These are phyloP conservation scores for Myriosclerotinia curreyana DNA, from an alignment of 2,329 filamentous ascomycete species.

Conservation along the genomic window DNA sequence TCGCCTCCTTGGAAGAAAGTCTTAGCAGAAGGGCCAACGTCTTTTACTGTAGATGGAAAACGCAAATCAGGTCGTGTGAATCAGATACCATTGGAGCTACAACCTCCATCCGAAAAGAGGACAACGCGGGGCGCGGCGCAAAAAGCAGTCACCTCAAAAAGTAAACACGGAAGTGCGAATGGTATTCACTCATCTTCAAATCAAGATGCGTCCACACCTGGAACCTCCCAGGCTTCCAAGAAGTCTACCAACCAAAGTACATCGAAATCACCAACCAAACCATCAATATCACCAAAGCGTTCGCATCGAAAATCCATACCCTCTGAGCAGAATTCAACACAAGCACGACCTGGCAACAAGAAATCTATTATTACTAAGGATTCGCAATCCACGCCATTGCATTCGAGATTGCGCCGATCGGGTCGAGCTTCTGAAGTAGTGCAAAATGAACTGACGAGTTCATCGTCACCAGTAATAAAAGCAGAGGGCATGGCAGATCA, in stretches of 20 bases:
- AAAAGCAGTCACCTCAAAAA: constrained; percentile 34
- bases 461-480: constrained; percentile 23
- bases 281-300: constrained; percentile 34
- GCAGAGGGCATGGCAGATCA: constrained; percentile 27
- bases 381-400: constrained; percentile 28
- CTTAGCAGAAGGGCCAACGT: constrained; percentile 80
- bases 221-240: constrained; percentile 29
- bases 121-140: constrained; percentile 49
- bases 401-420: constrained; percentile 31
- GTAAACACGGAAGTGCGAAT: constrained; percentile 32
- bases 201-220: constrained; percentile 27
- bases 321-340: constrained; percentile 31
- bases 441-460: constrained; percentile 26
- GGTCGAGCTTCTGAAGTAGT: constrained; percentile 29
- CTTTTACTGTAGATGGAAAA: constrained; percentile 71
- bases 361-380: constrained; percentile 27
- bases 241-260: constrained; percentile 28
- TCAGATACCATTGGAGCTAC: constrained; percentile 51
- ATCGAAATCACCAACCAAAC: constrained; percentile 31
- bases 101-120: constrained; percentile 50
- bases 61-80: constrained; percentile 66
- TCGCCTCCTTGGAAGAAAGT: constrained; percentile 95
- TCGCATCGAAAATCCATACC: constrained; percentile 35
- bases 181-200: constrained; percentile 25
- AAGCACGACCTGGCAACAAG: constrained; percentile 30